These are phyloP conservation scores for Lepiota subincarnata DNA, from an alignment of 768 basidiomycete species.

Conservation along the genomic window DNA sequence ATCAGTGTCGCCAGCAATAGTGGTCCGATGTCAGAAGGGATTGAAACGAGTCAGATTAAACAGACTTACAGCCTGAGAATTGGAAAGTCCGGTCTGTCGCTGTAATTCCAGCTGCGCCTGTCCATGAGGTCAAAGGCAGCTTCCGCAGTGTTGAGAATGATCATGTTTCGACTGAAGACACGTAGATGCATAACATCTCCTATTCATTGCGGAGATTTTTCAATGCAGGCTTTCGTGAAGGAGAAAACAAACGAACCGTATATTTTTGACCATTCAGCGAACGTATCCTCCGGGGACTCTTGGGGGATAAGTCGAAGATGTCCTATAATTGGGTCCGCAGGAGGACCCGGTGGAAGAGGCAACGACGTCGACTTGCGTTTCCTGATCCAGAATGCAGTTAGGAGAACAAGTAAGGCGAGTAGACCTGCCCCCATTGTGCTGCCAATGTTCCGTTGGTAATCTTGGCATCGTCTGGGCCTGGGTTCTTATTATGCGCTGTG, in stretches of 20 bases:
- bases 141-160: conserved; percentile 14
- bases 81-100: not conserved
- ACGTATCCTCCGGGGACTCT: not conserved
- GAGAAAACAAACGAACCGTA: not conserved
- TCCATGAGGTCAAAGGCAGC: conserved; percentile 18
- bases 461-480: too few relatives aligned
- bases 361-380: too few relatives aligned
- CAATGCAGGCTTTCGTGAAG: too few relatives aligned
- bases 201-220: not conserved
- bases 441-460: too few relatives aligned
- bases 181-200: conserved; percentile 6
- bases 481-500: too few relatives aligned
- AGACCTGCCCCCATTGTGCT: too few relatives aligned
- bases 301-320: conserved; percentile 1
- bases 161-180: conserved; percentile 1
- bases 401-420: too few relatives aligned
- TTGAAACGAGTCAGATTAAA: not conserved
- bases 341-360: not conserved
- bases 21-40: too few relatives aligned
- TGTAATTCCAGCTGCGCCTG: conserved; percentile 16
- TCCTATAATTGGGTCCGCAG: not conserved
- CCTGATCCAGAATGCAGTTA: too few relatives aligned
- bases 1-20: too few relatives aligned
- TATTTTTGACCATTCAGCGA: conserved; percentile 1
- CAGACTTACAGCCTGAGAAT: not conserved